Base-by-base conservation (phyloP, 148 eudicot species). In the Cornus kousa region DNA sequence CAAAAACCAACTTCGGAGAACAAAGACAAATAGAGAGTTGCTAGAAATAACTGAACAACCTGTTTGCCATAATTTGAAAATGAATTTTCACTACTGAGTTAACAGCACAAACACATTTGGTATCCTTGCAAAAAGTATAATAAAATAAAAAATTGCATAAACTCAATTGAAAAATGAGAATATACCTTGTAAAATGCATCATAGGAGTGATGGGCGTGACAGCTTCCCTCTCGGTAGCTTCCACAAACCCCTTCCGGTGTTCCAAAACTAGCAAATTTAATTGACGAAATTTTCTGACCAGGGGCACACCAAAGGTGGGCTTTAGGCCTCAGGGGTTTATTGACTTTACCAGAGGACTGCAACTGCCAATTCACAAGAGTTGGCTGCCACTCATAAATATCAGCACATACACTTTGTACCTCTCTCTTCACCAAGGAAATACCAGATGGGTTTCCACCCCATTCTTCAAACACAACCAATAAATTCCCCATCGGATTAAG, bases 201-300 rank as follows among this genome's bases (percentile, higher is more conserved):
- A 83, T 88, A 88, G 13, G 97, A 92, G 31, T 88, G 83, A 80
- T 78, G 85, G 74, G 97, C 97, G 77, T 93, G 97, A 82, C 97
- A 93, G 71, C 87, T 80, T 79, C 97, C 97, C 85, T 93, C 84
- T 20, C 79, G 77, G 79, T 79, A 93, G 84, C 81, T 89, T 70
- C 97, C 97, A 77, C 97, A 93, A 22, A 81, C 82, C 50, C 97
- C 97, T 82, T 87, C 82, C 0, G 97, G 95, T 33, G 97, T 89
- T 78, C 97, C 97, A 77, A 93, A 93, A 85, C 97, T 93, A 46
- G 95, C 97, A 85, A 93, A 93, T 80, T 93, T 93, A 46, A 93
- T 93, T 0, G 95, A 91, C 0, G 91, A 81, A 14, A 93, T 93
- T 77, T 88, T 93, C 71, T 90, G 89, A 50, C 95, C 97, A 48